A percentile compares a stretch with the other conserved stretches of the same genome.
Conservation (phyloP, 306 rosid species). For the Oxytropis ochrocephala region DNA sequence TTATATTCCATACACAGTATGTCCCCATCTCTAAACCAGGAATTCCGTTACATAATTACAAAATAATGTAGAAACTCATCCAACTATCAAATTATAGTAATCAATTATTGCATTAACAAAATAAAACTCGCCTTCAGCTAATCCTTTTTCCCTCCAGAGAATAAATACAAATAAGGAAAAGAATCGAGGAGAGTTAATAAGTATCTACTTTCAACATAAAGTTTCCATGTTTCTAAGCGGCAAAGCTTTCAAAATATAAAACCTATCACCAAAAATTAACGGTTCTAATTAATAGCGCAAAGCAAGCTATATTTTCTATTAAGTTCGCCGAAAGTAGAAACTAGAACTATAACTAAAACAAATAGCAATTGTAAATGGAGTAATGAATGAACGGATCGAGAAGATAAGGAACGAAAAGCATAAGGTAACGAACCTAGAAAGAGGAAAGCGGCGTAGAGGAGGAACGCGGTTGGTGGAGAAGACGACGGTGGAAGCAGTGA, state of each 20-base stretch:
- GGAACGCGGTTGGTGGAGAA: constrained; percentile 34
- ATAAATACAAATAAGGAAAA: not conserved
- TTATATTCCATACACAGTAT: not conserved
- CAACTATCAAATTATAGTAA: too few relatives aligned
- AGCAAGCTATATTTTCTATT: not conserved
- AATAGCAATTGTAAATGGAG: not conserved
- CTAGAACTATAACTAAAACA: not conserved
- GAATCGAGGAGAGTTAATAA: not conserved
- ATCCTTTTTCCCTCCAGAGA: not conserved
- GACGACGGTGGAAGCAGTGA: constrained; percentile 41
- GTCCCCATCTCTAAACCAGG: not conserved
- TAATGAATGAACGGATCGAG: not conserved
- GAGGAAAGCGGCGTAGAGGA: constrained; percentile 23
- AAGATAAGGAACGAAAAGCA: not conserved
- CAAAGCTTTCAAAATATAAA: not conserved
- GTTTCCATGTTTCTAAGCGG: not conserved
- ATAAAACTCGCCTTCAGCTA: not conserved
- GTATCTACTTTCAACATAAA: not conserved
- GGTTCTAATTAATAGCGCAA: not conserved
- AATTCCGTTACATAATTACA: not conserved
- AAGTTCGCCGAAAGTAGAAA: not conserved
- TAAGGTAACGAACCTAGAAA: constrained; percentile 42
- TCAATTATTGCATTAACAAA: not conserved
- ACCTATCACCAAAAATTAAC: not conserved
- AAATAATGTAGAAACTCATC: not conserved